These are phyloP conservation scores for Kappamyces sp. DNA, from an alignment of 192 early-diverging fungal genomes.

Conservation along the genomic window DNA sequence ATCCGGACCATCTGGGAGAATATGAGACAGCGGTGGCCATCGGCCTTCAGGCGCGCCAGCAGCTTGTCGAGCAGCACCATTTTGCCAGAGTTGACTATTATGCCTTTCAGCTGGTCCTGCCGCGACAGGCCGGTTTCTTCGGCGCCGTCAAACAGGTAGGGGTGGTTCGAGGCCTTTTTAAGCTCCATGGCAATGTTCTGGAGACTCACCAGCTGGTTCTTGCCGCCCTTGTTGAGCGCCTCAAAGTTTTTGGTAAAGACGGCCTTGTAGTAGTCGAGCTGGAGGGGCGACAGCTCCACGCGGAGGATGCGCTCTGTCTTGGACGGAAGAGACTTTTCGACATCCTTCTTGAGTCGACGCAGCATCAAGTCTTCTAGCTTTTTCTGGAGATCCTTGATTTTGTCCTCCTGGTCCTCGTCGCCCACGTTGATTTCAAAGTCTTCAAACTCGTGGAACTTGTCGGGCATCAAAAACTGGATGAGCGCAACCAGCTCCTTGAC, in stretches of 20 bases:
- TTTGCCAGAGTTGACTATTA: conserved; percentile 92
- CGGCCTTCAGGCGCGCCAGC: conserved; percentile 77
- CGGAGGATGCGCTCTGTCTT: conserved; percentile 95
- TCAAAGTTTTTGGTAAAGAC: conserved; percentile 92
- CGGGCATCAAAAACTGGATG: conserved; percentile 90
- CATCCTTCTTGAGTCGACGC: conserved; percentile 94
- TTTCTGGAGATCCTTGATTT: conserved; percentile 79
- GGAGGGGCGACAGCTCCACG: conserved; percentile 83
- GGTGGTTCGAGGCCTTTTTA: conserved; percentile 96
- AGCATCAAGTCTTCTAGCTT: conserved; percentile 86
- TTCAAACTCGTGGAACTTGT: conserved; percentile 61
- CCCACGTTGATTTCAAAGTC: conserved; percentile 75
- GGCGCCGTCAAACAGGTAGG: conserved; percentile 65
- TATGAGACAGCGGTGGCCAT: conserved; percentile 93
- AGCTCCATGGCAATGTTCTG: conserved; percentile 95
- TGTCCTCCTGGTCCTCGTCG: conserved; percentile 54
- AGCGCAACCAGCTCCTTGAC: conserved; percentile 89
- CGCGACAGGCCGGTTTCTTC: conserved; percentile 35
- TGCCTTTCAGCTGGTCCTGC: conserved; percentile 71
- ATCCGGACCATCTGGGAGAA: conserved; percentile 98
- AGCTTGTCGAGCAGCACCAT: conserved; percentile 97
- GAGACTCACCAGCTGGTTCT: conserved; percentile 63
- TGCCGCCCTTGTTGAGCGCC: conserved; percentile 67
- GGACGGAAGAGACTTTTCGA: conserved; percentile 91
- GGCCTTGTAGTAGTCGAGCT: conserved; percentile 90